Conservation (phyloP, 805 yeast genomes). For the Sugiyamaella smithiae region DNA sequence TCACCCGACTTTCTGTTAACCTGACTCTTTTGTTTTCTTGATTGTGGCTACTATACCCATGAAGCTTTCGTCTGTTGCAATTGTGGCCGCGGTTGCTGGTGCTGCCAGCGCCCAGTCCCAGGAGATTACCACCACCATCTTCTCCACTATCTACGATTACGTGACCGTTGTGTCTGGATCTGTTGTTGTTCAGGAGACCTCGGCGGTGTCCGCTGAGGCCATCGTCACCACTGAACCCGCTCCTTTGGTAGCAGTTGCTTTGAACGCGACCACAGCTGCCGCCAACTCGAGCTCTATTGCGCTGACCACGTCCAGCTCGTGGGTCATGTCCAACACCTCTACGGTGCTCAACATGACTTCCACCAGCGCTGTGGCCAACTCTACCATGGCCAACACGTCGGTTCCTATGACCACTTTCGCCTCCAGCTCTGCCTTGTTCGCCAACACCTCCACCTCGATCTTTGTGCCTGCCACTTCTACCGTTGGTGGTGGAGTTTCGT, state of each 20-base stretch:
- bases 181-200: slow-evolving; percentile 14
- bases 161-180: slow-evolving; percentile 22
- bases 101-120: slow-evolving; percentile 3
- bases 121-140: slow-evolving; percentile 25
- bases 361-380: slow-evolving; percentile 3
- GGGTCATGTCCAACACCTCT: slow-evolving; percentile 14
- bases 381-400: slow-evolving; percentile 10
- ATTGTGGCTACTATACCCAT: not conserved
- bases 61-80: not conserved
- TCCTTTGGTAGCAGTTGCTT: slow-evolving; percentile 20
- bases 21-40: not conserved
- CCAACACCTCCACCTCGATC: slow-evolving; percentile 10
- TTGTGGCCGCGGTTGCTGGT: slow-evolving; percentile 1
- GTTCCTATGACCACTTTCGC: slow-evolving; percentile 15
- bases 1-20: not conserved
- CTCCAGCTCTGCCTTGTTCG: slow-evolving; percentile 6
- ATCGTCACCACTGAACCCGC: slow-evolving; percentile 16
- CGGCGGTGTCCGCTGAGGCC: slow-evolving; percentile 20
- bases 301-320: not conserved
- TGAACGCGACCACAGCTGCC: slow-evolving; percentile 5
- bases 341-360: slow-evolving; percentile 8
- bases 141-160: slow-evolving; percentile 24
- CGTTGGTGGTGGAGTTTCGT: slow-evolving; percentile 2
- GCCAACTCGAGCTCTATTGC: not conserved
- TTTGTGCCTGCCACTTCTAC: slow-evolving; percentile 11